Evolutionary conservation across 257 asterid genomes (phyloP).

Genomic region (Echites panduratus): DNA sequence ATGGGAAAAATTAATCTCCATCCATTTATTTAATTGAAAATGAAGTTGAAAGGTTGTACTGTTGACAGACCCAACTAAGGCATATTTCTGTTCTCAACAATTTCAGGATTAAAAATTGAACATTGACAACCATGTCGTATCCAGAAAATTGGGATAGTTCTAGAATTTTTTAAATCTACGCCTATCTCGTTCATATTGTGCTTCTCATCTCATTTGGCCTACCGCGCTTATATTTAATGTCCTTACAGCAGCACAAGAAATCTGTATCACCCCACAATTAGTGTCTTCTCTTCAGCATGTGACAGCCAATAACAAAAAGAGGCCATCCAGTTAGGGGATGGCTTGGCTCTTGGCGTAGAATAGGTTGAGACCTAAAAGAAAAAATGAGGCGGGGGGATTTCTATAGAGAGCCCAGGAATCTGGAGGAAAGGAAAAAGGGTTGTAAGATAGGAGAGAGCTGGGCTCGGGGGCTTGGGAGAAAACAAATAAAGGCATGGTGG

Average conservation of each 20-base stretch:
- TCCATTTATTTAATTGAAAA: too few species aligned
- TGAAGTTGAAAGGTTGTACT: too few species aligned
- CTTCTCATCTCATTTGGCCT: too few species aligned
- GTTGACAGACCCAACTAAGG: too few species aligned
- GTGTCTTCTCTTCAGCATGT: neutral
- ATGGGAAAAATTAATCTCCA: too few species aligned
- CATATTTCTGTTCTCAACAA: too few species aligned
- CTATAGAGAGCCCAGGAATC: neutral
- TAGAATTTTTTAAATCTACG: too few species aligned
- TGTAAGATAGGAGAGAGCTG: neutral
- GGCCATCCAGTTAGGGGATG: neutral
- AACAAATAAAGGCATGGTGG: neutral
- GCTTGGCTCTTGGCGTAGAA: neutral
- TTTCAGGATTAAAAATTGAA: neutral
- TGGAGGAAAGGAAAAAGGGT: neutral
- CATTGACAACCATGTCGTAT: neutral
- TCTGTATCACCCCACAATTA: neutral
- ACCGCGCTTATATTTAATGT: neutral
- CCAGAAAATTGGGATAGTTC: neutral
- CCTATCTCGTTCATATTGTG: neutral
- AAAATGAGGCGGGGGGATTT: neutral
- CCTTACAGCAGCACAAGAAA: neutral
- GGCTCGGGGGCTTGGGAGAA: neutral
- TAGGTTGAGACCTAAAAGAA: neutral
- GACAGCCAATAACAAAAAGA: neutral